Evolutionary conservation across 164 flowering plant species (phyloP), one percentile per base, ranked within the genome.

Genomic region (Malania oleifera): DNA sequence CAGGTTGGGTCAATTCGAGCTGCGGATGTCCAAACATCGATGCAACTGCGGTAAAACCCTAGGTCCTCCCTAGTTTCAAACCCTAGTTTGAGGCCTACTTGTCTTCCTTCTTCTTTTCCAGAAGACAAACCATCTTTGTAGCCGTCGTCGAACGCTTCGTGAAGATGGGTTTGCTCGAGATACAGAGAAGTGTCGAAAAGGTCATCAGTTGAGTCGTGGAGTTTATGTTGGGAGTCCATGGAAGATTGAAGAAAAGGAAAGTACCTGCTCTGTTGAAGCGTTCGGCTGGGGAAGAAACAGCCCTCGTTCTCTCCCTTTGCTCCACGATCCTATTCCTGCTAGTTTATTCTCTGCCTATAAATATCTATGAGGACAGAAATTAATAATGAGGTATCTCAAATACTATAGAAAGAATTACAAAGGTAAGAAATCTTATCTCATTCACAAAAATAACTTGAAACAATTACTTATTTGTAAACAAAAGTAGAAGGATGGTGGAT

Each of bases 31-130:
- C 88, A 86, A 7, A 83, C 75, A 44, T 79, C 79, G 8, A 82
- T 57, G 65, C 87, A 82, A 18, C 97, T 89, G 26, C 62, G 59
- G 70, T 90, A 90, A 56, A 86, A 91, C 19, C 96, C 96, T 51
- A 88, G 57, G 62, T 88, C 91, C 55, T 84, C 90, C 12, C 97
- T 84, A 0, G 67, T 55, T 69, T 85, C 76, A 50, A 89, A 89
- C 22, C 97, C 96, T 18, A 37, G 31, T 61, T 80, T 82, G 6
- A 89, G 65, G 15, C 97, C 95, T 34, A 82, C 81, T 48, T 82
- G 75, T 17, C 64, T 60, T 6, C 77, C 93, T 53, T 87, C 96
- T 31, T 84, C 70, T 62, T 75, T 73, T 6, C 95, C 96, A 0
- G 82, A 51, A 34, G 38, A 48, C 49, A 83, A 27, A 1, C 91